These are phyloP conservation scores for Plasmodium gonderi DNA, from an alignment of 169 alveolate genomes.

Conservation along the genomic window DNA sequence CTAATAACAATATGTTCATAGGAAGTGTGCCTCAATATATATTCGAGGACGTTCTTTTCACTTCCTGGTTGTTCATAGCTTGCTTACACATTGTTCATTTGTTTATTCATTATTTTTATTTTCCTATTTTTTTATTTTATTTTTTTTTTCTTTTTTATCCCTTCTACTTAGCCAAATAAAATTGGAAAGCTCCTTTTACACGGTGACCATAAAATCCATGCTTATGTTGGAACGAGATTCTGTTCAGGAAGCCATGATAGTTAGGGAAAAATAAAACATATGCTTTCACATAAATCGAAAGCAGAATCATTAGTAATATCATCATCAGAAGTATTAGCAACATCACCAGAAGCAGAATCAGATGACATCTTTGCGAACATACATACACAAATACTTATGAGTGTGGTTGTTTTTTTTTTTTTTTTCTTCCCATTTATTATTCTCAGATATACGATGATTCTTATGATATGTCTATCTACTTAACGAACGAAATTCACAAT, in stretches of 20 bases:
- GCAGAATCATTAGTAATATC: neutral
- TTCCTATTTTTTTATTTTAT: too few species aligned
- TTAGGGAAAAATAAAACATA: neutral
- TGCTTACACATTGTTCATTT: neutral
- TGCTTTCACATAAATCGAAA: neutral
- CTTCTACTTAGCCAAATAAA: slow-evolving; percentile 57
- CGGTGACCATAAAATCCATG: slow-evolving; percentile 72
- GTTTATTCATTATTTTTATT: too few species aligned
- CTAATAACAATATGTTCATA: too few species aligned
- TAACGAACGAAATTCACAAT: slow-evolving; percentile 75
- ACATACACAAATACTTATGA: neutral
- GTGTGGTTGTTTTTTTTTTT: neutral
- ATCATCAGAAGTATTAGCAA: neutral
- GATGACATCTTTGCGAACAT: neutral
- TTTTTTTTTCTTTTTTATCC: neutral
- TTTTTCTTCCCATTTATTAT: neutral
- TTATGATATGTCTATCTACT: slow-evolving; percentile 56
- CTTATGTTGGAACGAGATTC: slow-evolving; percentile 52
- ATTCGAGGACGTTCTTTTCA: neutral
- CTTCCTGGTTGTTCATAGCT: neutral
- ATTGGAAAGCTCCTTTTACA: slow-evolving; percentile 67
- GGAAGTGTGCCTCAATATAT: neutral
- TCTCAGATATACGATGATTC: slow-evolving; percentile 72
- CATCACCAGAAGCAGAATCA: neutral
- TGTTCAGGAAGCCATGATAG: slow-evolving; percentile 71